These are phyloP conservation scores for Salvia hispanica DNA, from an alignment of 257 asterid genomes.

Conservation along the genomic window DNA sequence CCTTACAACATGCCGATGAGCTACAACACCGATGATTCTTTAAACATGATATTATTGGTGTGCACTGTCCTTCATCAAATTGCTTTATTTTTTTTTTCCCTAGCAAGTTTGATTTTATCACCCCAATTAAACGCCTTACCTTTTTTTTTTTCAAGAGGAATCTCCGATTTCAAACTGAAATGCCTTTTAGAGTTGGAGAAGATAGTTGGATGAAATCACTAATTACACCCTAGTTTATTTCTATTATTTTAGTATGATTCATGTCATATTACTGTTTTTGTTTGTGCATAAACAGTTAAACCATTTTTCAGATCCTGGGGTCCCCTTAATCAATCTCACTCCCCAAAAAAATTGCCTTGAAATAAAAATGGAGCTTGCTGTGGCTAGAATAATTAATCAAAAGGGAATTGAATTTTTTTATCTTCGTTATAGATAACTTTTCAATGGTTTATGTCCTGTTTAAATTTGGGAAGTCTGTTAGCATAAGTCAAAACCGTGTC, in stretches of 20 bases:
- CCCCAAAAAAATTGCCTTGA: conserved; percentile 76
- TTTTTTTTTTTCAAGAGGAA: conserved; percentile 45
- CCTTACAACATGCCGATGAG: conserved; percentile 80
- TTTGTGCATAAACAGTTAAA: conserved; percentile 51
- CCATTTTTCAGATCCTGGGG: conserved; percentile 71
- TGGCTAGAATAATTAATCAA: conserved; percentile 70
- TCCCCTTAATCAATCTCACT: conserved; percentile 67
- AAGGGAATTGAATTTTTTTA: conserved; percentile 16
- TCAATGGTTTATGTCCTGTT: conserved; percentile 17
- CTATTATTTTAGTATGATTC: conserved; percentile 8
- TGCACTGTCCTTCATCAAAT: conserved; percentile 33
- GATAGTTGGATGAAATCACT: conserved; percentile 67
- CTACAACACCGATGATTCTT: conserved; percentile 88
- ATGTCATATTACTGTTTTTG: conserved; percentile 21
- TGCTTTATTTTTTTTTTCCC: not conserved
- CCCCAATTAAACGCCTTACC: conserved; percentile 23
- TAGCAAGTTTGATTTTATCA: not conserved
- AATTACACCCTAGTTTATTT: conserved; percentile 6
- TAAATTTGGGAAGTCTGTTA: conserved; percentile 9
- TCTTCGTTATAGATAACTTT: conserved; percentile 19
- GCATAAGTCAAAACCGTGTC: no score
- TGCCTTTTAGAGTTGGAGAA: conserved; percentile 80
- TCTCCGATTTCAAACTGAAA: conserved; percentile 62
- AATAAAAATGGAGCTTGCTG: conserved; percentile 77
- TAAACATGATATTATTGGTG: conserved; percentile 85